phyloP scores from a whole-genome alignment of 257 asterid species.

The Solanum microdontum region DNA sequence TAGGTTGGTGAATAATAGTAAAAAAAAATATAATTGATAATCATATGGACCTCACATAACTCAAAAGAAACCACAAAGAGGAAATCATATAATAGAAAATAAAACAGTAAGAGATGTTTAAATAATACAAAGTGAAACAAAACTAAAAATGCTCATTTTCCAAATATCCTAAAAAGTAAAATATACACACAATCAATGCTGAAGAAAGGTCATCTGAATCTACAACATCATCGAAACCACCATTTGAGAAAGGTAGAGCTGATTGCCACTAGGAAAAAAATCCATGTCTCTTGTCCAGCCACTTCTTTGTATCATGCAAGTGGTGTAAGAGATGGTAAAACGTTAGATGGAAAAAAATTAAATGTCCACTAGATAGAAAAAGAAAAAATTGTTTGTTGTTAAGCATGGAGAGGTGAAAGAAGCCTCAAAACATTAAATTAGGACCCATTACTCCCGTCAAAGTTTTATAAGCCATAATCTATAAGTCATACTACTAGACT shows the following conservation, averaged over 20 bases:
- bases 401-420: background rate
- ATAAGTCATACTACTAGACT: background rate
- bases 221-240: conserved; percentile 81
- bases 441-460: background rate
- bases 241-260: conserved; percentile 61
- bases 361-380: background rate
- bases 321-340: conserved; percentile 21
- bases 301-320: conserved; percentile 62
- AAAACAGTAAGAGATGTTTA: background rate
- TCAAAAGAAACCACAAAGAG: background rate
- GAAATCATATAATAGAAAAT: background rate
- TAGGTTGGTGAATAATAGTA: background rate
- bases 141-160: background rate
- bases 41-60: background rate
- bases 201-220: conserved; percentile 87
- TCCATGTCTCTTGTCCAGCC: conserved; percentile 86
- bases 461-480: too few relatives aligned
- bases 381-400: background rate
- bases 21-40: background rate
- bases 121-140: background rate
- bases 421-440: background rate
- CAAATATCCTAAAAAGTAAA: background rate
- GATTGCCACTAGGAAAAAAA: conserved; percentile 72
- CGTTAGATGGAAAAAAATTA: too few relatives aligned
- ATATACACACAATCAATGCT: conserved; percentile 70